Conservation (phyloP, 768 basidiomycete species). For the Kwoniella europaea region DNA sequence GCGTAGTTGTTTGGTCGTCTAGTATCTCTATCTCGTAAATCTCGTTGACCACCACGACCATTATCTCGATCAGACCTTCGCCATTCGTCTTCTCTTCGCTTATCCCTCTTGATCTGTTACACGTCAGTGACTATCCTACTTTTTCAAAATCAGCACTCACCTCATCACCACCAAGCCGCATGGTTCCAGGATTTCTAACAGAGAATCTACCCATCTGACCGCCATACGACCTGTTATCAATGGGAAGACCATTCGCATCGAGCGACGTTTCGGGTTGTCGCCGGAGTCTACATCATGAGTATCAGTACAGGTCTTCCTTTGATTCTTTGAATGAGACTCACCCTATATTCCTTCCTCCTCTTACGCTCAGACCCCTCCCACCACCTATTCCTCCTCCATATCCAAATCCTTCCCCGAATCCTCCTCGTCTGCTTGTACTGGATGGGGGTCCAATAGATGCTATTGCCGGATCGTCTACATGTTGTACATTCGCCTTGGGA, state of each 20-base stretch:
- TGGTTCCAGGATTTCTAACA: slow-evolving; percentile 14
- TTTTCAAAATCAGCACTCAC: slow-evolving; percentile 5
- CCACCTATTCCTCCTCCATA: slow-evolving; percentile 50
- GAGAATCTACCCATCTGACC: slow-evolving; percentile 45
- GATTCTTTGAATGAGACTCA: slow-evolving; percentile 12
- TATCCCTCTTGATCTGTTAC: slow-evolving; percentile 5
- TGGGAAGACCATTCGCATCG: slow-evolving; percentile 25
- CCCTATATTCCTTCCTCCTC: slow-evolving; percentile 43
- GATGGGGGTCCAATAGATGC: slow-evolving; percentile 38
- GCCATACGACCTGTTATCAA: slow-evolving; percentile 19
- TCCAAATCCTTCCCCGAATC: slow-evolving; percentile 51
- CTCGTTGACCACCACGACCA: background rate
- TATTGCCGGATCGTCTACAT: slow-evolving; percentile 47
- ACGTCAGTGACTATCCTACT: slow-evolving; percentile 2
- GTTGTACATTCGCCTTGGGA: background rate
- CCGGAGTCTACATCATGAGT: slow-evolving; percentile 25
- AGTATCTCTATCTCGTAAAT: slow-evolving; percentile 7
- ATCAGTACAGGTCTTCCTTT: slow-evolving; percentile 12
- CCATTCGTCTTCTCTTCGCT: slow-evolving; percentile 25
- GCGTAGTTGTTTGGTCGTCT: slow-evolving; percentile 12
- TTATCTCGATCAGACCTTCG: slow-evolving; percentile 7
- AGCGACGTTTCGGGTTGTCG: slow-evolving; percentile 25
- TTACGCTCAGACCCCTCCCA: slow-evolving; percentile 30
- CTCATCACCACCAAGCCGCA: slow-evolving; percentile 28
- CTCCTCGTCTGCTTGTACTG: slow-evolving; percentile 27